These are phyloP conservation scores for Syncephalastrum contaminatum DNA, from an alignment of 371 early-diverging fungal species.

Conservation along the genomic window DNA sequence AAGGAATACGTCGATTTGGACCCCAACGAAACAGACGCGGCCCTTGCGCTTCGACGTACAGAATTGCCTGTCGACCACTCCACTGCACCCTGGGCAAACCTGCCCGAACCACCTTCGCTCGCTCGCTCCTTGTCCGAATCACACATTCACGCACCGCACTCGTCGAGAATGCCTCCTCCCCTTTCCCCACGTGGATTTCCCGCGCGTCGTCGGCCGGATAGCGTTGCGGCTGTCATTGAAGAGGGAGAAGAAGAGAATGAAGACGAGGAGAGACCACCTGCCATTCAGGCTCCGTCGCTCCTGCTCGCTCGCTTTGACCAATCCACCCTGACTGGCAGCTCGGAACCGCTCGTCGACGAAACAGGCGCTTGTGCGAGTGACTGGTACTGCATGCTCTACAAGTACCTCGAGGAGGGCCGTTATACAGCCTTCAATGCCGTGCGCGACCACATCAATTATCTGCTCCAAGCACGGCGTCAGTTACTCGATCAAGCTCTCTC, in stretches of 20 bases:
- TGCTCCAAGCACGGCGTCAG: constrained; percentile 68
- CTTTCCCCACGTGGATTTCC: neutral
- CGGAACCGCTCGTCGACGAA: constrained; percentile 71
- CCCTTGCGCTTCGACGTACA: constrained; percentile 8
- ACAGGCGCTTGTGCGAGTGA: constrained; percentile 66
- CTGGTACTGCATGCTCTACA: constrained; percentile 60
- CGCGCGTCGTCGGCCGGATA: neutral
- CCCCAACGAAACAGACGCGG: constrained; percentile 20
- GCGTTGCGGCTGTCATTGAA: neutral
- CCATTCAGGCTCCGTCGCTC: constrained; percentile 22
- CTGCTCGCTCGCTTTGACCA: constrained; percentile 53
- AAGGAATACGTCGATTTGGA: constrained; percentile 49
- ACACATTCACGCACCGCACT: constrained; percentile 13
- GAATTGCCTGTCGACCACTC: constrained; percentile 8
- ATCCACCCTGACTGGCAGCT: constrained; percentile 53
- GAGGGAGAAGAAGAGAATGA: constrained; percentile 2
- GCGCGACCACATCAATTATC: constrained; percentile 54
- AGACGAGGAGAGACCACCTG: neutral
- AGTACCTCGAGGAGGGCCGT: constrained; percentile 50
- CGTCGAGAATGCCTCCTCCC: neutral
- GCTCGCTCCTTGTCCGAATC: constrained; percentile 36
- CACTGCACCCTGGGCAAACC: constrained; percentile 12
- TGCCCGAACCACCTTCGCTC: constrained; percentile 6
- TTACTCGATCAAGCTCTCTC: constrained; percentile 66
- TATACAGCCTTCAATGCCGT: constrained; percentile 58